These are phyloP conservation scores for Prunus armeniaca DNA, from an alignment of 306 rosid species.

Conservation along the genomic window DNA sequence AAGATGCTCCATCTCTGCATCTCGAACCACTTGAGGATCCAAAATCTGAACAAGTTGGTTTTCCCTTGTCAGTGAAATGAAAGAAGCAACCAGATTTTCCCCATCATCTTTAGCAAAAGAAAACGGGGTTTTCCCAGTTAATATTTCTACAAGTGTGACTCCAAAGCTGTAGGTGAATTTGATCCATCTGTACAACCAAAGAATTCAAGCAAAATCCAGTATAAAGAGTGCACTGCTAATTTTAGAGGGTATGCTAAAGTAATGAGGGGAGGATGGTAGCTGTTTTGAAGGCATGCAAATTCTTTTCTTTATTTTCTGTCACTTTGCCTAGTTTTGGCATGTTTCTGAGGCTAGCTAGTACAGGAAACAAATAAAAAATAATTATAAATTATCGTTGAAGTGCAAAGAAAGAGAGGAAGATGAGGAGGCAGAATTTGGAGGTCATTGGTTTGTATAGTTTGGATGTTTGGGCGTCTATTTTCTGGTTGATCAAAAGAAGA, in stretches of 20 bases:
- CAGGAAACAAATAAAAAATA: conserved; percentile 38
- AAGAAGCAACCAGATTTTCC: too few species aligned
- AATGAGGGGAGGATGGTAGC: conserved; percentile 12
- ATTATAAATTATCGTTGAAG: conserved; percentile 14
- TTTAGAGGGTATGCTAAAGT: conserved; percentile 13
- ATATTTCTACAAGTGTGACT: too few species aligned
- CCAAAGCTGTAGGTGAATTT: too few species aligned
- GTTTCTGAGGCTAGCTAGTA: conserved; percentile 46
- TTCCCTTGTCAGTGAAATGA: too few species aligned
- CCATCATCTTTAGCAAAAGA: too few species aligned
- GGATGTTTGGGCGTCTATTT: conserved; percentile 23
- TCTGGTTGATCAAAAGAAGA: conserved; percentile 12
- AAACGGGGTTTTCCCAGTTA: too few species aligned
- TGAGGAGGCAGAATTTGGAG: conserved; percentile 27
- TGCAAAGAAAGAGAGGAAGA: conserved; percentile 15
- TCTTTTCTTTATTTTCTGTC: conserved; percentile 23
- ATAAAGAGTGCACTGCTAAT: conserved; percentile 12
- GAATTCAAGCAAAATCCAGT: conserved; percentile 25
- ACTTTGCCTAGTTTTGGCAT: conserved; percentile 51
- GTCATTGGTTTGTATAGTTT: conserved; percentile 47
- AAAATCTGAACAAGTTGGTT: too few species aligned
- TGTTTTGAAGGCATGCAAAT: conserved; percentile 19
- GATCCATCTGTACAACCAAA: conserved; percentile 16
- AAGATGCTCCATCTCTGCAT: too few species aligned
- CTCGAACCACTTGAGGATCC: too few species aligned